Evolutionary conservation across 768 basidiomycete genomes (phyloP).

Genomic region (Kwoniella bestiolae): DNA sequence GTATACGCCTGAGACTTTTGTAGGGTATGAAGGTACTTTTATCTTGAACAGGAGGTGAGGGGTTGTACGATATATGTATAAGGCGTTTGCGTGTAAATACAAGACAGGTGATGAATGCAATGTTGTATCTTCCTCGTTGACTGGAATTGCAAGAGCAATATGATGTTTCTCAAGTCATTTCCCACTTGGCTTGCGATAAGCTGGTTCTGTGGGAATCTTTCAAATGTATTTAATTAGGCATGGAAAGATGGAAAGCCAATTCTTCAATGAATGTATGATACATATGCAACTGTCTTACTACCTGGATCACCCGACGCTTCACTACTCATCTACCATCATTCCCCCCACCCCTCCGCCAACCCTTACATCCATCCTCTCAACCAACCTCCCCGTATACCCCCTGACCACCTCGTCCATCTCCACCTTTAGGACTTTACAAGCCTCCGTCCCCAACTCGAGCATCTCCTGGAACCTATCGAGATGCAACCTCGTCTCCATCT

Average conservation of each 20-base stretch:
- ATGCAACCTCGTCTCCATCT: constrained; percentile 92
- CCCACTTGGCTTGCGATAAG: too few relatives aligned
- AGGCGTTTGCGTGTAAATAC: too few relatives aligned
- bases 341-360: constrained; percentile 26
- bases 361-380: constrained; percentile 65
- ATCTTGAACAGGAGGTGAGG: constrained; percentile 34
- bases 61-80: too few relatives aligned
- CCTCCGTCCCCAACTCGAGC: constrained; percentile 75
- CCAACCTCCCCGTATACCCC: constrained; percentile 67
- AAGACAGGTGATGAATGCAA: too few relatives aligned
- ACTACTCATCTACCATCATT: not conserved
- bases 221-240: too few relatives aligned
- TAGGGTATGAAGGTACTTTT: constrained; percentile 66
- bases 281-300: not conserved
- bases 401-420: constrained; percentile 81
- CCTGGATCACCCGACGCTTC: not conserved
- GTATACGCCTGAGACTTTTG: constrained; percentile 53
- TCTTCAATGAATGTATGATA: too few relatives aligned
- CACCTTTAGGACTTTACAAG: constrained; percentile 72
- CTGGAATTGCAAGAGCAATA: too few relatives aligned
- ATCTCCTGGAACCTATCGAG: constrained; percentile 91
- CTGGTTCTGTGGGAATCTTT: too few relatives aligned
- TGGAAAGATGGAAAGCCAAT: too few relatives aligned
- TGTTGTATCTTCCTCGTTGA: too few relatives aligned
- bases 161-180: too few relatives aligned